phyloP scores from a whole-genome alignment of 164 flowering plant species.

The Dillenia suffruticosa region DNA sequence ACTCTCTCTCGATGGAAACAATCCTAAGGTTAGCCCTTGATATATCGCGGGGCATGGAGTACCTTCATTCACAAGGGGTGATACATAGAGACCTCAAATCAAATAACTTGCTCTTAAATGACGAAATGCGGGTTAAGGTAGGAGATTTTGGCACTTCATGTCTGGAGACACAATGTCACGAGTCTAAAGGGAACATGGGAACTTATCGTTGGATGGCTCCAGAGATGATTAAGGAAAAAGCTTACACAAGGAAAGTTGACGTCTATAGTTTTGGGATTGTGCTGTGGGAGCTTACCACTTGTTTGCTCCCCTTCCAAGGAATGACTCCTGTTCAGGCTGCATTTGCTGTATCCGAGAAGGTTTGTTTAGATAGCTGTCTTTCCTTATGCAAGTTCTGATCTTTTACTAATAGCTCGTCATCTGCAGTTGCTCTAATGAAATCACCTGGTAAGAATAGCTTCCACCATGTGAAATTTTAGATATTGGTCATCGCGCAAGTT shows the following conservation, averaged over 20 bases:
- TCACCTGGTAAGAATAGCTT: too few species aligned
- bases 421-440: too few species aligned
- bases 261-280: conserved; percentile 95
- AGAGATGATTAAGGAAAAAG: conserved; percentile 91
- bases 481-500: too few species aligned
- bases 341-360: conserved; percentile 93
- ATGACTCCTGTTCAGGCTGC: conserved; percentile 99
- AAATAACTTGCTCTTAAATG: conserved; percentile 77
- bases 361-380: conserved; percentile 9
- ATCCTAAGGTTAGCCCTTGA: conserved; percentile 86
- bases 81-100: conserved; percentile 93
- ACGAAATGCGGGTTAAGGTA: conserved; percentile 90
- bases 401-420: too few species aligned
- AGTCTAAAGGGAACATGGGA: conserved; percentile 79
- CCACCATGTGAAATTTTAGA: too few species aligned
- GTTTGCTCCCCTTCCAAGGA: conserved; percentile 89
- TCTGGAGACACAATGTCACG: conserved; percentile 71
- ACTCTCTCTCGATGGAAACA: conserved; percentile 79
- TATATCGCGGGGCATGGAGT: conserved; percentile 91
- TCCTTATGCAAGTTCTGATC: too few species aligned
- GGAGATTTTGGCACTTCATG: conserved; percentile 97
- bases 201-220: conserved; percentile 99
- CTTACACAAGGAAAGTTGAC: conserved; percentile 84
- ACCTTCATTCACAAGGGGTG: conserved; percentile 93
- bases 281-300: conserved; percentile 87